phyloP scores from a whole-genome alignment of 306 rosid genomes.

The Abrus pulchellus region DNA sequence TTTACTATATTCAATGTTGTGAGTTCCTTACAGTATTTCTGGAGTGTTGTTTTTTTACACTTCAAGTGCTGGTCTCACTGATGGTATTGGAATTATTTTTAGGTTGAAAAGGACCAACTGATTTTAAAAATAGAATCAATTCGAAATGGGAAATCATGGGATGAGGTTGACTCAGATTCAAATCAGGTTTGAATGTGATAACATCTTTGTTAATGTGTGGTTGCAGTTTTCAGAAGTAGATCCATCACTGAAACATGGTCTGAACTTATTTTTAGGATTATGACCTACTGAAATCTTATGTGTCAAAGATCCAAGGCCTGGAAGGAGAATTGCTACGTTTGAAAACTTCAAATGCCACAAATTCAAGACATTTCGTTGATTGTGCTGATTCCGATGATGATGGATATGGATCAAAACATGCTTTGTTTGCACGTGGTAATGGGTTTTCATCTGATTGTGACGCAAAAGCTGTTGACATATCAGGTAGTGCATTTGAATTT shows the following conservation, averaged over 20 bases:
- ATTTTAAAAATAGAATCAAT: constrained; percentile 75
- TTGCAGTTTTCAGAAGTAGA: constrained; percentile 31
- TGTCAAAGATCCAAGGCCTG: constrained; percentile 82
- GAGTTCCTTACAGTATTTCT: constrained; percentile 40
- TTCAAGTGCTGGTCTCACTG: constrained; percentile 35
- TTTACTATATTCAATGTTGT: constrained; percentile 39
- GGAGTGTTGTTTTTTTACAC: not conserved
- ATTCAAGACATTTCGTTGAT: constrained; percentile 58
- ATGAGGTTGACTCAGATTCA: constrained; percentile 75
- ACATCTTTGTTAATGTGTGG: constrained; percentile 21
- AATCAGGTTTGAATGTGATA: constrained; percentile 66
- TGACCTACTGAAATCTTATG: constrained; percentile 73
- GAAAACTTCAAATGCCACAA: constrained; percentile 58
- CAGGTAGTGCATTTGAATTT: constrained; percentile 60
- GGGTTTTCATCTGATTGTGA: constrained; percentile 70
- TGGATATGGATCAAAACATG: constrained; percentile 62
- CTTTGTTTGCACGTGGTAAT: constrained; percentile 58
- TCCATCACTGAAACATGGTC: constrained; percentile 31
- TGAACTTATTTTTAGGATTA: constrained; percentile 65
- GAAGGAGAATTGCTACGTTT: constrained; percentile 74
- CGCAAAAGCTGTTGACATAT: constrained; percentile 62
- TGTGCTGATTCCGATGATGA: constrained; percentile 74
- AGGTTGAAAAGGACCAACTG: constrained; percentile 91
- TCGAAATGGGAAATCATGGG: constrained; percentile 91
- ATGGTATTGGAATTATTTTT: constrained; percentile 35